Percentiles rank a stretch among this genome's conserved stretches.
These are phyloP conservation scores for Apophysomyces trapeziformis DNA, from an alignment of 371 early-diverging fungal species.

Conservation along the genomic window DNA sequence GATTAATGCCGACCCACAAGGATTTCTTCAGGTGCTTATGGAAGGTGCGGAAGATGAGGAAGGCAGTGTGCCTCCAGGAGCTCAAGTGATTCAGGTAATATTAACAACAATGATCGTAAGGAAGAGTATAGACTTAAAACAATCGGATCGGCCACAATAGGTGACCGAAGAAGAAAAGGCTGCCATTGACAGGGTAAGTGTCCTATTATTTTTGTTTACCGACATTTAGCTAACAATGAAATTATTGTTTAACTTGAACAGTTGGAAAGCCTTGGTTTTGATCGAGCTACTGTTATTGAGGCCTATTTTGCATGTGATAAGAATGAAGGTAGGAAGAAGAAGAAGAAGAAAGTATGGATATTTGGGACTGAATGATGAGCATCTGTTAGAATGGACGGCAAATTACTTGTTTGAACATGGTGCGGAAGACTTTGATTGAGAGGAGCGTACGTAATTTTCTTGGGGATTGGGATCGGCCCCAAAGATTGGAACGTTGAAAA, in stretches of 20 bases:
- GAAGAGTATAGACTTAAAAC: slow-evolving; percentile 49
- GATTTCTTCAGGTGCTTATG: slow-evolving; percentile 80
- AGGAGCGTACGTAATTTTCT: slow-evolving; percentile 5
- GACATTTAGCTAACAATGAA: background rate
- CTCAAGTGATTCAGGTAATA: slow-evolving; percentile 74
- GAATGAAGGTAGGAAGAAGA: slow-evolving; percentile 72
- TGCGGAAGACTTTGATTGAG: slow-evolving; percentile 40
- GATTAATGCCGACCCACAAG: slow-evolving; percentile 80
- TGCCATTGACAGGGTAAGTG: slow-evolving; percentile 84
- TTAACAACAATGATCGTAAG: slow-evolving; percentile 61
- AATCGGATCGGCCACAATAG: slow-evolving; percentile 42
- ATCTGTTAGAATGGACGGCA: slow-evolving; percentile 80
- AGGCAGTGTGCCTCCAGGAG: slow-evolving; percentile 49
- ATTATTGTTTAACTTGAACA: slow-evolving; percentile 26
- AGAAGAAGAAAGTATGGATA: background rate
- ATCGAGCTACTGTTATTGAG: slow-evolving; percentile 79
- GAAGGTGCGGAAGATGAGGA: slow-evolving; percentile 65
- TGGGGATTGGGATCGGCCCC: slow-evolving; percentile 15
- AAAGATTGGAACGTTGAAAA: slow-evolving; percentile 11
- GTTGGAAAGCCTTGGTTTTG: slow-evolving; percentile 92
- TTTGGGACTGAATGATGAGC: slow-evolving; percentile 7
- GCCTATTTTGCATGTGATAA: slow-evolving; percentile 97
- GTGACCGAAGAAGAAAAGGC: slow-evolving; percentile 90
- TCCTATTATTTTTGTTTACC: slow-evolving; percentile 15
- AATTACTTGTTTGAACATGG: slow-evolving; percentile 93